These are phyloP conservation scores for Podila minutissima DNA, from an alignment of 192 early-diverging fungal genomes.

Conservation along the genomic window DNA sequence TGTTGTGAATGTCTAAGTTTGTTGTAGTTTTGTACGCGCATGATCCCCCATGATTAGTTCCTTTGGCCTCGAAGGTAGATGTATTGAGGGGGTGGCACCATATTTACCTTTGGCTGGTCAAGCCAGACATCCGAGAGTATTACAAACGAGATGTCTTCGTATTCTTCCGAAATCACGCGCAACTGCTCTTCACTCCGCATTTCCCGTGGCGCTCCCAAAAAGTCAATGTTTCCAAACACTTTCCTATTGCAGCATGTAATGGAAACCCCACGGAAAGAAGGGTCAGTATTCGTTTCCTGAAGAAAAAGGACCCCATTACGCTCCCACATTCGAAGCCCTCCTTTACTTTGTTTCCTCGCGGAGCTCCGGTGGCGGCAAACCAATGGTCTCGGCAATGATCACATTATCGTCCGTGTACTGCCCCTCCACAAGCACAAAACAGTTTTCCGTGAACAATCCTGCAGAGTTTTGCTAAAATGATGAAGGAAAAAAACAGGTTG, in stretches of 20 bases:
- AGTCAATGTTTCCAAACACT: constrained; percentile 63
- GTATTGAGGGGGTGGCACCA: too few species aligned
- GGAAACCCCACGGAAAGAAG: not conserved
- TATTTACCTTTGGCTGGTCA: constrained; percentile 77
- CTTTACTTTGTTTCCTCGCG: constrained; percentile 56
- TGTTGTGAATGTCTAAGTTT: constrained; percentile 71
- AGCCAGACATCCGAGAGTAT: constrained; percentile 89
- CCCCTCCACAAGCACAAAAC: constrained; percentile 90
- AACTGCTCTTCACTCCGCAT: constrained; percentile 62
- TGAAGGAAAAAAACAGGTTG: not conserved
- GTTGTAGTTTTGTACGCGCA: too few species aligned
- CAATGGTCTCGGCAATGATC: constrained; percentile 76
- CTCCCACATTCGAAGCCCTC: not conserved
- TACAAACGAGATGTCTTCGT: constrained; percentile 74
- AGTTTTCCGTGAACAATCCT: constrained; percentile 87
- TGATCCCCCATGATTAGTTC: too few species aligned
- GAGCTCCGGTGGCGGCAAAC: constrained; percentile 80
- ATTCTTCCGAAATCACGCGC: constrained; percentile 48
- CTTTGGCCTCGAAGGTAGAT: too few species aligned
- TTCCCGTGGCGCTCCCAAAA: constrained; percentile 62
- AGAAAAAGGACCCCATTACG: not conserved
- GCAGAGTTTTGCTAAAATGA: constrained; percentile 56
- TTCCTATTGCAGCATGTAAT: constrained; percentile 25
- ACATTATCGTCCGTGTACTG: constrained; percentile 74
- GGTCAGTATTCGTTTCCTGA: not conserved